Percentiles rank a stretch among this genome's conserved stretches.
Evolutionary conservation across 164 flowering plant genomes (phyloP).

Genomic region (Chimonanthus praecox): DNA sequence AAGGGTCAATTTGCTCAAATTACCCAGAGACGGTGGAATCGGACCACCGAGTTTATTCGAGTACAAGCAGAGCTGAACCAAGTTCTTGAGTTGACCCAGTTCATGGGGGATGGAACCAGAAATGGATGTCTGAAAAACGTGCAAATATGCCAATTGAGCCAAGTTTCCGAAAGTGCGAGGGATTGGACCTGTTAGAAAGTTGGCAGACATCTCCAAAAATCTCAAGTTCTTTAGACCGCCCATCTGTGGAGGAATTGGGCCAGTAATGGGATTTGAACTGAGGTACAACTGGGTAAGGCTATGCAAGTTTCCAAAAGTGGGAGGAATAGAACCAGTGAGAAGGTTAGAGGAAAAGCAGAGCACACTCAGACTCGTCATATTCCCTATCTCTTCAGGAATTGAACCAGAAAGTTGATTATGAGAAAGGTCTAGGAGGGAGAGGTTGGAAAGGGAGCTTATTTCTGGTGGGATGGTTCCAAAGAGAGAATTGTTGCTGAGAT

Average conservation of each 20-base stretch:
- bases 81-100: no score
- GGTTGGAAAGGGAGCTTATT: not conserved
- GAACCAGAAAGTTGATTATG: not conserved
- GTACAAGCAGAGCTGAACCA: no score
- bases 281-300: no score
- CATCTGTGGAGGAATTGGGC: no score
- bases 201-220: no score
- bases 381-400: not conserved
- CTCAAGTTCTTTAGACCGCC: no score
- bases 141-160: not conserved
- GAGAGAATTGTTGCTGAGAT: not conserved
- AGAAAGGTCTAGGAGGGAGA: no score
- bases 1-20: not conserved
- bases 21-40: conserved; percentile 8
- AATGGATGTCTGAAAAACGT: not conserved
- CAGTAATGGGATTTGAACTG: no score
- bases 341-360: not conserved
- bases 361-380: not conserved
- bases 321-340: no score
- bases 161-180: not conserved
- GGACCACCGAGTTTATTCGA: no score
- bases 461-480: not conserved
- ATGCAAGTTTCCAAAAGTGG: no score
- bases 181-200: not conserved
- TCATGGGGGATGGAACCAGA: not conserved